Base-by-base conservation (phyloP, 2,329 filamentous ascomycete genomes). In the Aspergillus eucalypticola region DNA sequence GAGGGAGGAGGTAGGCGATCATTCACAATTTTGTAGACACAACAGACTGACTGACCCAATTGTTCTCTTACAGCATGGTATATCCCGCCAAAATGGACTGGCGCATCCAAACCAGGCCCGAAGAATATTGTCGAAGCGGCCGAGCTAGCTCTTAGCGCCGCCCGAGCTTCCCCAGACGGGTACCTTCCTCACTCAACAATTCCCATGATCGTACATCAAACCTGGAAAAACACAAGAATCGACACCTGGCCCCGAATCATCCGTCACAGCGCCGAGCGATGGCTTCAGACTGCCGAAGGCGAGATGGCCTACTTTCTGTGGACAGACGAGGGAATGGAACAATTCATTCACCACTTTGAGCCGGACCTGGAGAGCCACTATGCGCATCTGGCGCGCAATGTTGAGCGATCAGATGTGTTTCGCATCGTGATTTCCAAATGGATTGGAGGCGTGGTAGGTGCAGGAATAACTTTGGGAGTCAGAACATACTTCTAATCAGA, bases 241-340 rank as follows among this genome's bases (percentile, higher is more conserved):
- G 63, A 70, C 42, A 66, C 65, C 3, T 75, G 71, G 71, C 63
- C 69, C 0, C 60, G 65, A 8, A 56, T 61, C 17, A 64, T 70
- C 5, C 66, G 65, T 5, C 52, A 60, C 8, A 69, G 68, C 50
- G 66, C 69, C 1, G 72, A 75, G 51, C 63, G 60, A 53, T 75
- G 73, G 73, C 62, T 75, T 35, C 25, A 54, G 8, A 61, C 60
- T 5, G 66, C 68, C 4, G 60, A 67, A 8, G 54, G 64, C 62
- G 7, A 58, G 64, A 72, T 73, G 68, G 71, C 73, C 1, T 75
- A 74, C 48, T 66, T 75, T 50, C 61, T 75, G n/a, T 75, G 73
- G 73, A 67, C 71, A 13, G 73, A 75, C 29, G 67, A 67, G 2
- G 73, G 72, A 2, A 68, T 73, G 23, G 52, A 62, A 3, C 63